Conservation (phyloP, 257 asterid species). For the Solanum ossicruentum region DNA sequence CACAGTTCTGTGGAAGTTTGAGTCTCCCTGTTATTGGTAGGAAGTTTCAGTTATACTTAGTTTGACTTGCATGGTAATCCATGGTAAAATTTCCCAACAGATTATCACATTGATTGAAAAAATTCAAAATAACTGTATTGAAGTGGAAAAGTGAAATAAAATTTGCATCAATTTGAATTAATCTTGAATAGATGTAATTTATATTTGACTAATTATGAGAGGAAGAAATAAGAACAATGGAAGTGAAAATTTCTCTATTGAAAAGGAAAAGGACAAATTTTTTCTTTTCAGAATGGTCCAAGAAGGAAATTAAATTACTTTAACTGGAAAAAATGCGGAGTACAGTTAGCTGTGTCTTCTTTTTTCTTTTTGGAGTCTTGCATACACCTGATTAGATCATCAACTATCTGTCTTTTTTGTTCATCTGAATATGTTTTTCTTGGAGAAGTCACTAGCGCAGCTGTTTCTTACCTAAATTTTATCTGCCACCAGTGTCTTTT, state of each 20-base stretch:
- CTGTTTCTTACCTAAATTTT: neutral
- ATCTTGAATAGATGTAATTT: neutral
- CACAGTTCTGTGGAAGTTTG: neutral
- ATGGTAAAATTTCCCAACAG: neutral
- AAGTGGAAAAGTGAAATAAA: neutral
- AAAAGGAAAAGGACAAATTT: neutral
- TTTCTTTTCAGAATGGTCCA: neutral
- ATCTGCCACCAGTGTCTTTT: neutral
- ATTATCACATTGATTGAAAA: neutral
- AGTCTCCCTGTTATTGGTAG: neutral
- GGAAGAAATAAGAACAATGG: neutral
- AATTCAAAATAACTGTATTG: neutral
- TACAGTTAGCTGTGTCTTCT: neutral
- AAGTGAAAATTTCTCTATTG: neutral
- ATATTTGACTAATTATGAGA: neutral
- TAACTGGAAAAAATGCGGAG: neutral
- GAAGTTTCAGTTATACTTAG: neutral
- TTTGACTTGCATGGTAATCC: neutral
- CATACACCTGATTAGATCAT: neutral
- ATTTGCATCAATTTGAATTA: neutral
- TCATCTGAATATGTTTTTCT: neutral
- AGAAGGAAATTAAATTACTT: neutral
- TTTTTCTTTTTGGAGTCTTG: neutral
- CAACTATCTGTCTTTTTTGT: neutral
- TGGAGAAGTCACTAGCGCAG: neutral